Evolutionary conservation across 768 basidiomycete genomes (phyloP).

Genomic region (Boletales sp.): DNA sequence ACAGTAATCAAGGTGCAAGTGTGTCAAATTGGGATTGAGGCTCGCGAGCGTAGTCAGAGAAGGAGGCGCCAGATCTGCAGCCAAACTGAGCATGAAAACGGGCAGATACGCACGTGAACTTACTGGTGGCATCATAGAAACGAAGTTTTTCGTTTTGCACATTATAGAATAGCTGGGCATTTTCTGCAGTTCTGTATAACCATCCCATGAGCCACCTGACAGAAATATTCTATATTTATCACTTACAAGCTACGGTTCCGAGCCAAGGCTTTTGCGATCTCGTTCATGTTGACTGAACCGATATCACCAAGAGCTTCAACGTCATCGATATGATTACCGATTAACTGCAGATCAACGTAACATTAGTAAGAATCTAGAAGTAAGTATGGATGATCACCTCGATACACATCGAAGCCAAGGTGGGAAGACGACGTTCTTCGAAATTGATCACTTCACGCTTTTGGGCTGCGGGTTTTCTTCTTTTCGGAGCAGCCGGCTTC

Average conservation of each 20-base stretch:
- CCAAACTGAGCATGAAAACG: constrained; percentile 1
- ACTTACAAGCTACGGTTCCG: constrained; percentile 80
- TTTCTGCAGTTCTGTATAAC: constrained; percentile 62
- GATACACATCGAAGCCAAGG: constrained; percentile 78
- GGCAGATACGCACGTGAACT: constrained; percentile 23
- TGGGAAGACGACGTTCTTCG: constrained; percentile 66
- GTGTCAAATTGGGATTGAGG: constrained; percentile 82
- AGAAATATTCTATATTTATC: neutral
- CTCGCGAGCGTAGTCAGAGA: constrained; percentile 68
- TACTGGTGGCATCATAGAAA: constrained; percentile 90
- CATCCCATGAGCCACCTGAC: neutral
- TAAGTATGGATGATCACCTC: constrained; percentile 40
- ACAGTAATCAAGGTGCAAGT: constrained; percentile 80
- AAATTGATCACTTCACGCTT: constrained; percentile 65
- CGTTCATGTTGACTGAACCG: constrained; percentile 78
- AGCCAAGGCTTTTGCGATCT: constrained; percentile 77
- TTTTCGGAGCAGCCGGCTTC: constrained; percentile 58
- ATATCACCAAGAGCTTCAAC: constrained; percentile 89
- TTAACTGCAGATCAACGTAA: constrained; percentile 46
- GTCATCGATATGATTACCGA: constrained; percentile 83
- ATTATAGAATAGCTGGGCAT: constrained; percentile 83
- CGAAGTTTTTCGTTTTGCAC: constrained; percentile 60
- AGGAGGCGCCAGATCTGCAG: constrained; percentile 62
- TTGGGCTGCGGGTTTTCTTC: constrained; percentile 61
- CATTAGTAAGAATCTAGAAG: neutral